These are phyloP conservation scores for Echinochloa phyllopogon DNA, from an alignment of 176 grass and related monocot species.

Conservation along the genomic window DNA sequence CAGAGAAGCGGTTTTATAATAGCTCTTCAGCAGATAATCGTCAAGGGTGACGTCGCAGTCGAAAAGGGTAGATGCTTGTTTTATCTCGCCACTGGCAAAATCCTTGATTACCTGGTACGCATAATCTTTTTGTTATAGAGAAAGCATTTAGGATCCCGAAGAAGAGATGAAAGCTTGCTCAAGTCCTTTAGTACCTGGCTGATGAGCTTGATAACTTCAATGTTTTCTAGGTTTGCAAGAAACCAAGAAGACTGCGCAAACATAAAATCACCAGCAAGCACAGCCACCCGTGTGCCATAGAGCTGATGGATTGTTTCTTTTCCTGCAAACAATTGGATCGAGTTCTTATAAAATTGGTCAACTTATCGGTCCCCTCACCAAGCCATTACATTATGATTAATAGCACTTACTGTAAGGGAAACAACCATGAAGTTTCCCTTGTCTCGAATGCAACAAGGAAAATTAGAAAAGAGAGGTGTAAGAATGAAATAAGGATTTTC, in stretches of 20 bases:
- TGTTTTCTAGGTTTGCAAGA: constrained; percentile 92
- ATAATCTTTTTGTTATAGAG: background rate
- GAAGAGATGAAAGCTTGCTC: constrained; percentile 15
- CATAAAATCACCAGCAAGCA: constrained; percentile 96
- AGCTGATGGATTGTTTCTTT: constrained; percentile 91
- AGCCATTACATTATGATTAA: constrained; percentile 1
- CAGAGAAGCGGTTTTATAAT: constrained; percentile 92
- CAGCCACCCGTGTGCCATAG: constrained; percentile 85
- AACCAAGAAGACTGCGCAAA: constrained; percentile 98
- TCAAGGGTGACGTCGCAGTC: constrained; percentile 81
- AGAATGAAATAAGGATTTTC: background rate
- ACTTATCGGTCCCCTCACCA: background rate
- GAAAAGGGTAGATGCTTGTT: constrained; percentile 81
- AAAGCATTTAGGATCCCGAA: background rate
- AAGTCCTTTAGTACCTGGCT: constrained; percentile 67
- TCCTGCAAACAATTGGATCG: constrained; percentile 49
- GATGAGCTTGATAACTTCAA: constrained; percentile 96
- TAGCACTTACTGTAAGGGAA: background rate
- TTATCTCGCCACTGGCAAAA: constrained; percentile 95
- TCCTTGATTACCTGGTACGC: constrained; percentile 89
- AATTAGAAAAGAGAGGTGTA: background rate
- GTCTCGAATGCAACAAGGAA: background rate
- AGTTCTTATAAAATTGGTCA: constrained; percentile 21
- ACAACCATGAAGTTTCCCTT: constrained; percentile 22
- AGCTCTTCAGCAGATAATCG: constrained; percentile 95